Evolutionary conservation across 2,329 filamentous ascomycete species (phyloP).

Genomic region (Setomelanomma holmii): DNA sequence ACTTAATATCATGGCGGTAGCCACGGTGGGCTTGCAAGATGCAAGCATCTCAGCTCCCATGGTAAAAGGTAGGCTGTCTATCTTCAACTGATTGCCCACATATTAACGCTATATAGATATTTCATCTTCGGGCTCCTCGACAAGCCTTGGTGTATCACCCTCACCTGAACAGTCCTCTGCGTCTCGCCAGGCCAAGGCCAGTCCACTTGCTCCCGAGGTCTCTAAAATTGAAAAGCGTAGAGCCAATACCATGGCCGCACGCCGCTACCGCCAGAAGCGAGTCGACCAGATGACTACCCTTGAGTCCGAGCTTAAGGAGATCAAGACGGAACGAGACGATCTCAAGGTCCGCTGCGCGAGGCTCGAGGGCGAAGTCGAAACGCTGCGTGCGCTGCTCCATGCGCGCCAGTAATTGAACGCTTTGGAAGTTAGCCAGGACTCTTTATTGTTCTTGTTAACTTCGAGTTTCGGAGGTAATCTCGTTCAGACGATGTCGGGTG

Average conservation of each 20-base stretch:
- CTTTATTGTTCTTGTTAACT: slow-evolving; percentile 4
- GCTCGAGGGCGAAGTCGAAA: slow-evolving; percentile 69
- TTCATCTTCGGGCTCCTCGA: slow-evolving; percentile 36
- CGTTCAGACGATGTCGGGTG: slow-evolving; percentile 43
- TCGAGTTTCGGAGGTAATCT: slow-evolving; percentile 3
- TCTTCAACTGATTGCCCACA: neutral
- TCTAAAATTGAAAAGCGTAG: slow-evolving; percentile 62
- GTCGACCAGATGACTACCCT: slow-evolving; percentile 70
- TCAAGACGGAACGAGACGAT: slow-evolving; percentile 69
- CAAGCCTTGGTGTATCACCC: slow-evolving; percentile 36
- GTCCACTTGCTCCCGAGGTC: slow-evolving; percentile 26
- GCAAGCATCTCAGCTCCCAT: slow-evolving; percentile 28
- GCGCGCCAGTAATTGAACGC: slow-evolving; percentile 35
- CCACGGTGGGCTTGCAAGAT: slow-evolving; percentile 20
- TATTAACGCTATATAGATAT: slow-evolving; percentile 27
- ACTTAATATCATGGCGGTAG: slow-evolving; percentile 25
- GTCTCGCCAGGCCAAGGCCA: slow-evolving; percentile 32
- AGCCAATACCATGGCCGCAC: slow-evolving; percentile 74
- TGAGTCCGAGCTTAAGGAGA: slow-evolving; percentile 65
- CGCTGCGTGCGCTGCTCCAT: slow-evolving; percentile 62
- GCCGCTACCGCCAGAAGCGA: slow-evolving; percentile 74
- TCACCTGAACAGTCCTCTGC: slow-evolving; percentile 35
- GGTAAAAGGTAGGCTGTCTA: slow-evolving; percentile 31
- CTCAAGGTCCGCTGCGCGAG: slow-evolving; percentile 68
- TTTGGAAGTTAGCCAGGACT: neutral